Evolutionary conservation across 2,329 filamentous ascomycete species (phyloP).

Genomic region (Ceratocystis cubensis): DNA sequence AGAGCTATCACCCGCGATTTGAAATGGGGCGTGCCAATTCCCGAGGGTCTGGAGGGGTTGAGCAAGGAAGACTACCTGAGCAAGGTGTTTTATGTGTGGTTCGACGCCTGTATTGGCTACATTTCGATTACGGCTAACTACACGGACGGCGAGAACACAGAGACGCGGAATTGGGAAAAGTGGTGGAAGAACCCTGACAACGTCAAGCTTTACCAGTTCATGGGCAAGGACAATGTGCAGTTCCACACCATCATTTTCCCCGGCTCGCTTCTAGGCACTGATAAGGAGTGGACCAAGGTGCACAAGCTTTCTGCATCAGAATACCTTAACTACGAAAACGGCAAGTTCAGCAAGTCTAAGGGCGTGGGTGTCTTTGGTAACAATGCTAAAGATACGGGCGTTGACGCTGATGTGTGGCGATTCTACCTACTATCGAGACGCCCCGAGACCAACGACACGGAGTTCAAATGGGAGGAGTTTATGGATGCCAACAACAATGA

Average conservation of each 20-base stretch:
- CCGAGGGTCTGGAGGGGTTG: constrained; percentile 38
- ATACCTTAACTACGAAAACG: constrained; percentile 72
- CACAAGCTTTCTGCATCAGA: constrained; percentile 83
- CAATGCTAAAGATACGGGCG: constrained; percentile 73
- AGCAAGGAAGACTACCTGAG: constrained; percentile 42
- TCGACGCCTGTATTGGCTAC: constrained; percentile 87
- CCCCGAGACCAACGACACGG: constrained; percentile 73
- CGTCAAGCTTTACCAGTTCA: constrained; percentile 84
- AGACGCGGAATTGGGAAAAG: constrained; percentile 64
- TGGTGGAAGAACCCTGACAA: constrained; percentile 91
- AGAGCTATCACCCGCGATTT: constrained; percentile 86
- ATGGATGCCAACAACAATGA: constrained; percentile 80
- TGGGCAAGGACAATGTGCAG: constrained; percentile 63
- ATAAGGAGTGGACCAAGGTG: constrained; percentile 78
- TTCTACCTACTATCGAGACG: constrained; percentile 80
- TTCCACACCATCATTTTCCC: constrained; percentile 73
- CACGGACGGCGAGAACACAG: constrained; percentile 42
- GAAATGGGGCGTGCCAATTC: constrained; percentile 64
- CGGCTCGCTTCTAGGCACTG: constrained; percentile 69
- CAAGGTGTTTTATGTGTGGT: constrained; percentile 84
- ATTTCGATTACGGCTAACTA: constrained; percentile 90
- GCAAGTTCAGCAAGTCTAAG: constrained; percentile 87
- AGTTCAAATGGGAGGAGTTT: constrained; percentile 82
- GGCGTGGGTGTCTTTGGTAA: constrained; percentile 86
- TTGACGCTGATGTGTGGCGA: constrained; percentile 79